Percentiles rank a stretch among this genome's conserved stretches.
These are phyloP conservation scores for Emmonsiellopsis sp. DNA, from an alignment of 2,329 filamentous ascomycete genomes.

Conservation along the genomic window DNA sequence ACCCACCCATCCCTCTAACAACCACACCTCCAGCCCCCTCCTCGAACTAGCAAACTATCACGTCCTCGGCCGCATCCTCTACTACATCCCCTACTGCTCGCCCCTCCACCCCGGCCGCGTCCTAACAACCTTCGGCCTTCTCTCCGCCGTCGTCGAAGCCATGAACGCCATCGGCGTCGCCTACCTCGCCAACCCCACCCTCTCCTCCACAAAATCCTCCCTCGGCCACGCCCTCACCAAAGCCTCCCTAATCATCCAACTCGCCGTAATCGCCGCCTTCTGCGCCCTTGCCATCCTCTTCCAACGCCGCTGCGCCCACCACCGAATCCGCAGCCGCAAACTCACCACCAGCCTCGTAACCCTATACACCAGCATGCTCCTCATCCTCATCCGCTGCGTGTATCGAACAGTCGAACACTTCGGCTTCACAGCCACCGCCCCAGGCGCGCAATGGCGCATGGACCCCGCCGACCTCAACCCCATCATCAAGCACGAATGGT, in stretches of 20 bases:
- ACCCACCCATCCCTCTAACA: not conserved
- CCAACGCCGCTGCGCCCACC: constrained; percentile 36
- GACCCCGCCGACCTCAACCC: constrained; percentile 10
- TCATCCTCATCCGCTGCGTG: constrained; percentile 14
- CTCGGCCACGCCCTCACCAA: constrained; percentile 39
- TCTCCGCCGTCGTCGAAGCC: constrained; percentile 42
- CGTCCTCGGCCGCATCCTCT: constrained; percentile 50
- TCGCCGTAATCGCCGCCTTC: constrained; percentile 45
- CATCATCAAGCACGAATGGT: constrained; percentile 13
- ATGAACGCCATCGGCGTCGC: constrained; percentile 43
- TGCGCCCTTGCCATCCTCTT: constrained; percentile 17
- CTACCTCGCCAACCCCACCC: constrained; percentile 35
- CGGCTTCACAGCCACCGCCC: constrained; percentile 28
- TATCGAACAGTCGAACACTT: constrained; percentile 25
- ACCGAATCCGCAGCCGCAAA: not conserved
- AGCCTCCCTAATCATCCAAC: constrained; percentile 41
- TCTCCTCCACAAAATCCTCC: constrained; percentile 42
- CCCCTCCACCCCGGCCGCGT: constrained; percentile 28
- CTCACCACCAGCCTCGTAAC: constrained; percentile 33
- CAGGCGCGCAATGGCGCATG: constrained; percentile 36
- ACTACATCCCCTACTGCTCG: constrained; percentile 52
- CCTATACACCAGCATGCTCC: constrained; percentile 9
- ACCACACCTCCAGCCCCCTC: constrained; percentile 39
- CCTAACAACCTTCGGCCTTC: constrained; percentile 39
- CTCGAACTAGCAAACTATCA: constrained; percentile 55